phyloP scores from a whole-genome alignment of 768 basidiomycete genomes.

The Lactarius pseudohatsudake region DNA sequence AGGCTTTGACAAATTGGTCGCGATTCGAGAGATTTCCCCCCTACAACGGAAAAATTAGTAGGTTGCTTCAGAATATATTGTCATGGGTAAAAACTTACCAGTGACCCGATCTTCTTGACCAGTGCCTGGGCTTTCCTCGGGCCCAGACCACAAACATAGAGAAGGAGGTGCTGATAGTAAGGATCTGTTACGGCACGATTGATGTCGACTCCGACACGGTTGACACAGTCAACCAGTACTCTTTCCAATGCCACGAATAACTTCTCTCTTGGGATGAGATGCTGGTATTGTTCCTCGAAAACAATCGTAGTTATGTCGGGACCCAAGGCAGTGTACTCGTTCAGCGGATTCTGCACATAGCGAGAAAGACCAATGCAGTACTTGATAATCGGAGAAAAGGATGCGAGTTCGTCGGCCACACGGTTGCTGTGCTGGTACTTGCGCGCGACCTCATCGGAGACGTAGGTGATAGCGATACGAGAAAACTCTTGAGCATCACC shows the following conservation, averaged over 20 bases:
- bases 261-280: constrained; percentile 83
- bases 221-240: constrained; percentile 85
- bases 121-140: constrained; percentile 89
- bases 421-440: constrained; percentile 91
- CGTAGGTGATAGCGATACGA: constrained; percentile 75
- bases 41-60: constrained; percentile 41
- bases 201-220: constrained; percentile 93
- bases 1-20: constrained; percentile 80
- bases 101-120: constrained; percentile 72
- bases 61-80: neutral
- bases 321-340: constrained; percentile 91
- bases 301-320: constrained; percentile 78
- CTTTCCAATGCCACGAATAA: constrained; percentile 79
- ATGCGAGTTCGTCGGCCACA: constrained; percentile 78
- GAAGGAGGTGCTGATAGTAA: constrained; percentile 87
- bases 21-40: constrained; percentile 87
- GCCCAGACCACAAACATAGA: constrained; percentile 90
- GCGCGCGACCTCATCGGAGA: constrained; percentile 88
- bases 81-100: constrained; percentile 48
- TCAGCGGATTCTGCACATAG: constrained; percentile 90
- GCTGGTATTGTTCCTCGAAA: constrained; percentile 84
- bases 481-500: constrained; percentile 39
- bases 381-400: constrained; percentile 73
- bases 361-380: constrained; percentile 95
- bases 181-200: constrained; percentile 87